Base-by-base conservation (phyloP, 805 yeast species). In the Pichia exigua region DNA sequence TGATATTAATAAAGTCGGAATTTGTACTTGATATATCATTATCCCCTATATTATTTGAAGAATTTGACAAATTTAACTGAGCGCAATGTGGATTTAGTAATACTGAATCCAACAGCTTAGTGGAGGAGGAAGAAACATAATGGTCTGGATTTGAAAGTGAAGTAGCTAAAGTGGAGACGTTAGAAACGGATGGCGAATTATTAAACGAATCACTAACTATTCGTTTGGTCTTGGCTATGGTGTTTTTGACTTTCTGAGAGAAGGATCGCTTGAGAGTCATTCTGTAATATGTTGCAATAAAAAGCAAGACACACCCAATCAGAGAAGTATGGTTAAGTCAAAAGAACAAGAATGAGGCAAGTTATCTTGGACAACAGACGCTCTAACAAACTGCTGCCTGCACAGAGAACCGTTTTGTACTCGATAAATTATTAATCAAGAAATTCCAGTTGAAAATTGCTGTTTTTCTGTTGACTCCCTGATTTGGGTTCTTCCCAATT, bases 231-330 rank as follows among this genome's bases (percentile, higher is more conserved):
- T 50, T 56, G 2, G 15, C 40, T 1, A 57, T 8, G 1, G 61
- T 56, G 27, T 47, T 42, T 45, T 52, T 57, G n/a, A 59, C 24
- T 44, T 50, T 51, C 22, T 50, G 40, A 12, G 61, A 59, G 7
- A 59, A 13, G 20, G 58, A 50, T 11, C 59, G 45, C 26, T 57
- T 59, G 21, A 59, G 44, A 3, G 56, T 45, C 61, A 57, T 57
- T 24, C 24, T 44, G 8, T 22, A 17, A 7, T 27, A 21, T 17
- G 3, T 7, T 4, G 6, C 12, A n/a, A 20, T 8, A 32, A 21
- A 4, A 32, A 24, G 35, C 11, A 28, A 13, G n/a, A 11, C 5
- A 27, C 12, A 28, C 3, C 3, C 9, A 24, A 24, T 24, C 26
- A 24, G 8, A 17, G n/a, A 20, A 10, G n/a, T n/a, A 21, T 6